These are phyloP conservation scores for Fusarium duplospermum DNA, from an alignment of 2,329 filamentous ascomycete genomes.

Conservation along the genomic window DNA sequence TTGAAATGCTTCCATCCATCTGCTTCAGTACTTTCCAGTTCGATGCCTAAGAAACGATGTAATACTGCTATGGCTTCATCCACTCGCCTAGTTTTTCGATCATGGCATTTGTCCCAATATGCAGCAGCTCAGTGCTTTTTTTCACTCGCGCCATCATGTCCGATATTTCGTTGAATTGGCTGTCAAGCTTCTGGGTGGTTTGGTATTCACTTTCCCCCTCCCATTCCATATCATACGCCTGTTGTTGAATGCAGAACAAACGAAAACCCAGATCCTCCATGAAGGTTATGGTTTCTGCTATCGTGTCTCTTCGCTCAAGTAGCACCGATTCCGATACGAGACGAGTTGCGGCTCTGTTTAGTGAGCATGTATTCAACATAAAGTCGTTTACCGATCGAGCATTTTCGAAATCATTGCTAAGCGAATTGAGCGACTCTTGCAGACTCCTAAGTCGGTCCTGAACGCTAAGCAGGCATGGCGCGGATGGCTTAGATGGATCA, in stretches of 20 bases:
- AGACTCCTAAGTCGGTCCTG: neutral
- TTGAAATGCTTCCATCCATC: too few species aligned
- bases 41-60: too few species aligned
- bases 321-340: neutral
- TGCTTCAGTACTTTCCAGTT: too few species aligned
- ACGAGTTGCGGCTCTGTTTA: neutral
- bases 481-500: neutral
- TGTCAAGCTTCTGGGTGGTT: neutral
- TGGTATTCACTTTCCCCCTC: neutral
- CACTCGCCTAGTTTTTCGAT: too few species aligned
- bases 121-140: too few species aligned
- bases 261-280: neutral
- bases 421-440: neutral
- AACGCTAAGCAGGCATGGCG: neutral
- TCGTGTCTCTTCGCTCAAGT: neutral
- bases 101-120: too few species aligned
- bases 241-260: neutral
- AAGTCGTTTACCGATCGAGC: neutral
- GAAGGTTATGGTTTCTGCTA: neutral
- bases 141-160: too few species aligned
- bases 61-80: too few species aligned
- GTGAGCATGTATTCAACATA: neutral
- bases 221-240: neutral
- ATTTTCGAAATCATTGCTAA: neutral
- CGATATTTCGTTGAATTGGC: too few species aligned